These are phyloP conservation scores for Fusarium sp. DNA, from an alignment of 2,329 filamentous ascomycete genomes.

Conservation along the genomic window DNA sequence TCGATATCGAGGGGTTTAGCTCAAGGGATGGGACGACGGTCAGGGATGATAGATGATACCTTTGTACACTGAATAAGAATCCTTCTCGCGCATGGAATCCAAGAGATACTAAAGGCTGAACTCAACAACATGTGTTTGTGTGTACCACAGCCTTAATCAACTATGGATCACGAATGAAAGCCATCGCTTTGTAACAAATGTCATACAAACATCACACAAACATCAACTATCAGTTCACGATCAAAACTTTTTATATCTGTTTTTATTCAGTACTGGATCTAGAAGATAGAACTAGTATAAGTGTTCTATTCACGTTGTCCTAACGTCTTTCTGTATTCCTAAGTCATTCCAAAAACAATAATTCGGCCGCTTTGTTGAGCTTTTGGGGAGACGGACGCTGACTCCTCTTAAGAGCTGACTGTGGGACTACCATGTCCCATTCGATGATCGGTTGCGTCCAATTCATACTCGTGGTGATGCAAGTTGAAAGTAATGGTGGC, in stretches of 20 bases:
- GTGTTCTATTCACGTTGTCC: constrained; percentile 6
- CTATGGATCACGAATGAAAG: not conserved
- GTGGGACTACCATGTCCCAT: not conserved
- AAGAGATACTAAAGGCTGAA: not conserved
- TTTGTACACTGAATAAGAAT: constrained; percentile 43
- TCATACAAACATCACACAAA: not conserved
- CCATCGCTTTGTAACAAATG: not conserved
- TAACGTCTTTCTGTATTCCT: constrained; percentile 9
- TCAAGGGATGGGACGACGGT: constrained; percentile 2
- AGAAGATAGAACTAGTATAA: constrained; percentile 17
- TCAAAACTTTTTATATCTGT: not conserved
- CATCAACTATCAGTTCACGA: not conserved
- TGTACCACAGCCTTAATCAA: not conserved
- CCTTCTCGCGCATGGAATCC: constrained; percentile 20
- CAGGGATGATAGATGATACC: constrained; percentile 45
- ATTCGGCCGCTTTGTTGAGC: constrained; percentile 9
- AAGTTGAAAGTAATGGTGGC: constrained; percentile 17
- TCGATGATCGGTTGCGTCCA: not conserved
- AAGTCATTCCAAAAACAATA: constrained; percentile 14
- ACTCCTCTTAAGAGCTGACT: constrained; percentile 3
- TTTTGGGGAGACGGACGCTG: not conserved
- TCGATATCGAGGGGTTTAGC: constrained; percentile 9
- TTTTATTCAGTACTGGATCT: constrained; percentile 17
- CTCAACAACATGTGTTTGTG: not conserved
- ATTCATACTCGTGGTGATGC: constrained; percentile 4